Base-by-base conservation (phyloP, 106 monocot species). In the Dendrobium nobile region DNA sequence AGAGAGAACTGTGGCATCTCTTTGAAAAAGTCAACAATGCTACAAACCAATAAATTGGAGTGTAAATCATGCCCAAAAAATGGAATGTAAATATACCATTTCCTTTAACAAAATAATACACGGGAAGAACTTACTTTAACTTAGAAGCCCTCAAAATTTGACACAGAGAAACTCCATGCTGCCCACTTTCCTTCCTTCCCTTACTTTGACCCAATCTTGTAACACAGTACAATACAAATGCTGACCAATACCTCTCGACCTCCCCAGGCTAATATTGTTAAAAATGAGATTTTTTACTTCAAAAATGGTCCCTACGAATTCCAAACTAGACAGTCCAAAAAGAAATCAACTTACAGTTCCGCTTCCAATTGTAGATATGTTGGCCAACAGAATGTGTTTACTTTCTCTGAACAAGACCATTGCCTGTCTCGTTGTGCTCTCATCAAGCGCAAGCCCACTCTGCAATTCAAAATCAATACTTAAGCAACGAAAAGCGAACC, bases 1-100 rank as follows among this genome's bases (percentile, higher is more conserved):
- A 92, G 84, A 77, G 88, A 68, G 84, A 94, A 92, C 72, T 98
- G 98, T 3, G 94, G 95, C 72, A 98, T 87, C 87, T 98, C 98
- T 68, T 92, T 92, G 79, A 95, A 98, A 79, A 98, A 98, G 73
- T 92, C 94, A 26, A 87, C 84, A 61, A 91, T 81, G 67, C 98
- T 98, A 65, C 56, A 59, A 77, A 80, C 37, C 31, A 47, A 65
- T 26, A 65, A 65, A 26, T 65, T 65, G 4, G 64, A 26, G 24
- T 65, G 26, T 13, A 51, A 19, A 61, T 61, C 61, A 61, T 61
- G n/a, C 5, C 20, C 20, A 54, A 77, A 82, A 70, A 0, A 70
- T 33, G 15, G 9, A 19, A 11, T 67, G 2, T 75, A 75, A 33
- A 43, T 33, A 1, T 0, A 68, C 9, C 40, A 19, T 40, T 42